Percentiles rank a stretch among this genome's conserved stretches.
phyloP scores from a whole-genome alignment of 2,329 filamentous ascomycete species.

The Fusarium sulawesiense region DNA sequence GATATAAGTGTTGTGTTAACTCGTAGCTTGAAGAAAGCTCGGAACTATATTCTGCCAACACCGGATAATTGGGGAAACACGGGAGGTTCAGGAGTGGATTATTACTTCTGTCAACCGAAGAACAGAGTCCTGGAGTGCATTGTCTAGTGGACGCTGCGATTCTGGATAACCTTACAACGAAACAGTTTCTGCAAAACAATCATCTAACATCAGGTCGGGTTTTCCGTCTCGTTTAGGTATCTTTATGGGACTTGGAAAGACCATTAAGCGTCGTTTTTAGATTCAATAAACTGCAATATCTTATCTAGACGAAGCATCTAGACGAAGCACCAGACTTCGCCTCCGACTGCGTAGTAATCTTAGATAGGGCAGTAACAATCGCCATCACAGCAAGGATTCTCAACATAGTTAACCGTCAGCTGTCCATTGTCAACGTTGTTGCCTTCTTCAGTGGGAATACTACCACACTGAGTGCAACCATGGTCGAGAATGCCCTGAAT shows the following conservation, averaged over 20 bases:
- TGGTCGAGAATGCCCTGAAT: neutral
- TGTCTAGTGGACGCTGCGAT: neutral
- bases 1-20: neutral
- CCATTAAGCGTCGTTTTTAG: too few species aligned
- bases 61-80: neutral
- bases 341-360: rapidly evolving
- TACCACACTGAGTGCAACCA: constrained; percentile 7
- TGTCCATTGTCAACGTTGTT: constrained; percentile 1
- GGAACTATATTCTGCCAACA: neutral
- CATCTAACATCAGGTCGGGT: neutral
- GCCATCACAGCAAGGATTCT: neutral
- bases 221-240: neutral
- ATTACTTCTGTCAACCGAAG: neutral
- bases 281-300: neutral
- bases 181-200: rapidly evolving
- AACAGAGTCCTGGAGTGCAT: neutral
- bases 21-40: neutral
- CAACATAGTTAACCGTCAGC: constrained; percentile 7
- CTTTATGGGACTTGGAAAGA: neutral
- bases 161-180: neutral
- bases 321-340: neutral
- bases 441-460: constrained; percentile 1
- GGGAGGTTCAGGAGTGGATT: neutral
- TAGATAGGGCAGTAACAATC: neutral
- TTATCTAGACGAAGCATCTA: neutral